These are phyloP conservation scores for Amanita thiersii DNA, from an alignment of 768 basidiomycete genomes.

Conservation along the genomic window DNA sequence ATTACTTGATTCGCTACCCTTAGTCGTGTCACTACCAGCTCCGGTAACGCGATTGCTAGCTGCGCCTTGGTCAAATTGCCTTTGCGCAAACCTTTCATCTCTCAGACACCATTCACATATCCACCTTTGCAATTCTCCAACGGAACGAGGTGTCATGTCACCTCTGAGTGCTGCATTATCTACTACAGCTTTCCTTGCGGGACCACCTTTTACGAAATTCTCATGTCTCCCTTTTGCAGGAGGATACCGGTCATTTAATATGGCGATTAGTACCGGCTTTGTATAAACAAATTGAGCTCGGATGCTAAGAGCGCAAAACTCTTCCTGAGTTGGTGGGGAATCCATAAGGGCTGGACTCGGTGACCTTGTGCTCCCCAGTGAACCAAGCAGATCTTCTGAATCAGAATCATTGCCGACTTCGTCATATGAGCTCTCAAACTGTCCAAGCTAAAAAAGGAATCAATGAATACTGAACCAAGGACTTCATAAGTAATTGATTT, in stretches of 20 bases:
- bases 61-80: no score
- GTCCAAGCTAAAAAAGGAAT: conserved; percentile 36
- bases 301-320: conserved; percentile 43
- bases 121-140: conserved; percentile 24
- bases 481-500: not conserved
- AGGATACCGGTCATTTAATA: conserved; percentile 45
- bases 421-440: conserved; percentile 38
- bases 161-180: conserved; percentile 29
- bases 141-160: conserved; percentile 31
- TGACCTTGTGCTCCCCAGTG: conserved; percentile 14
- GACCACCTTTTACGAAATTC: conserved; percentile 52
- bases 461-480: conserved; percentile 4
- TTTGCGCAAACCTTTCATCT: conserved; percentile 12
- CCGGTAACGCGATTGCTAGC: no score
- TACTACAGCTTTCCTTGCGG: conserved; percentile 30
- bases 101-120: conserved; percentile 38
- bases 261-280: conserved; percentile 53
- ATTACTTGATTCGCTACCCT: no score
- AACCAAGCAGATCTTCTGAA: conserved; percentile 16
- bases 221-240: conserved; percentile 45
- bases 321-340: conserved; percentile 30
- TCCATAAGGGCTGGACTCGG: conserved; percentile 33
- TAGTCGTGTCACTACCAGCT: no score
- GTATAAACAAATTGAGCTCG: conserved; percentile 56
- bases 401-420: conserved; percentile 33